Evolutionary conservation across 2,329 filamentous ascomycete species (phyloP).

Genomic region (Aspergillus amoenus): DNA sequence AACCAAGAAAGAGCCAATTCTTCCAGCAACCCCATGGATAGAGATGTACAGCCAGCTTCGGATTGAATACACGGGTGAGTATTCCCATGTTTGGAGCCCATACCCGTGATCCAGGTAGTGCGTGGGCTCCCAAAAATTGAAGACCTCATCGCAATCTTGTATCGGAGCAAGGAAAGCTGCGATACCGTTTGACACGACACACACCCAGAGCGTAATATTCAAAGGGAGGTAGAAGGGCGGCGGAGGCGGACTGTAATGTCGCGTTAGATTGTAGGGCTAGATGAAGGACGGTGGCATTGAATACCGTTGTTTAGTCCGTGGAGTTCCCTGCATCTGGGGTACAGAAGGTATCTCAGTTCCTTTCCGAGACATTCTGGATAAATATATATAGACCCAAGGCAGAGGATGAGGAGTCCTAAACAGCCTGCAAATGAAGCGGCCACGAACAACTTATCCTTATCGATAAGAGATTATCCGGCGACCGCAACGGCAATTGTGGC

Average conservation of each 20-base stretch:
- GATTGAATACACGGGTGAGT: constrained; percentile 91
- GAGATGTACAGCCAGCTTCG: constrained; percentile 90
- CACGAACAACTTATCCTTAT: constrained; percentile 22
- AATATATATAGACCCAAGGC: not conserved
- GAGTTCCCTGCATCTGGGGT: constrained; percentile 3
- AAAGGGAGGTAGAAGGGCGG: constrained; percentile 65
- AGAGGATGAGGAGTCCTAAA: not conserved
- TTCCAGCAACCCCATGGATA: constrained; percentile 73
- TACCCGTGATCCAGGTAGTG: constrained; percentile 93
- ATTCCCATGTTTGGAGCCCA: constrained; percentile 97
- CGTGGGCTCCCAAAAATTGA: constrained; percentile 98
- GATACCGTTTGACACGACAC: constrained; percentile 69
- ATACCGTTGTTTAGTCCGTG: constrained; percentile 31
- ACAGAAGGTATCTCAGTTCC: constrained; percentile 10
- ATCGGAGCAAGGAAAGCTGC: constrained; percentile 85
- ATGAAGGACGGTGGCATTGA: not conserved
- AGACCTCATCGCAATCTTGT: constrained; percentile 97
- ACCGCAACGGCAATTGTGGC: constrained; percentile 27
- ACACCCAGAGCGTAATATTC: constrained; percentile 76
- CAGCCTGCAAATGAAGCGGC: not conserved
- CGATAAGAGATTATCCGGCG: constrained; percentile 30
- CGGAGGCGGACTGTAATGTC: constrained; percentile 28
- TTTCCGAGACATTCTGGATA: constrained; percentile 19
- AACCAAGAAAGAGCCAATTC: constrained; percentile 59
- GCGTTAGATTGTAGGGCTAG: constrained; percentile 7